Base-by-base conservation (phyloP, 106 monocot species). In the Dioscorea alata region DNA sequence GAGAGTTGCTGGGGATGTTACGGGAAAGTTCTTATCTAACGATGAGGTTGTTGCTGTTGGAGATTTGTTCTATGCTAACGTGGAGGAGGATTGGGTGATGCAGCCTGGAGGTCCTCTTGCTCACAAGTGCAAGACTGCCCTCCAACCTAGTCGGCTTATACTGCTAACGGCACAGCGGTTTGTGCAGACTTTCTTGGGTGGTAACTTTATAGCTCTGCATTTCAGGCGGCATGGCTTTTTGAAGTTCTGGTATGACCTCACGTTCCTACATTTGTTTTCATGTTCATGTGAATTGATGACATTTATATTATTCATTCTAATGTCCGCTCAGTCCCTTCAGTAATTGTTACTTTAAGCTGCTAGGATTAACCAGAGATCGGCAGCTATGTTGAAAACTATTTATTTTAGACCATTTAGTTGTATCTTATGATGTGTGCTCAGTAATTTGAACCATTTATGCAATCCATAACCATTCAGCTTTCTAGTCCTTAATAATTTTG, bases 211-310 rank as follows among this genome's bases (percentile, higher is more conserved):
- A 50, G 92, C 97, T n/a, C 59, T 99, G 65, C 97, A 99, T 75
- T 99, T 99, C 75, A 76, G 97, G 12, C 78, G 97, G 20, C 92
- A 99, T 74, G 97, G 97, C 8, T 99, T 92, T 77, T 80, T 99
- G 42, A 92, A 99, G 50, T 99, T 99, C 75, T 99, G 94, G 94
- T 95, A 82, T 48, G 73, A 51, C 79, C 59, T 65, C 34, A 22
- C 14, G 20, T 21, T n/a, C 23, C 2, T 49, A 50, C 23, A 21
- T 12, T 13, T 4, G 15, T 12, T 25, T 48, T 42, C 6, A 42
- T 42, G 42, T 42, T 42, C 10, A 8, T 42, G 42, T 42, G 42
- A 42, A 42, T 42, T 42, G 42, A 42, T 42, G 42, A 42, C 42
- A 42, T 42, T 0, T 42, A 42, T 42, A 6, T 42, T 42, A 42